Evolutionary conservation across 345 rosid species (phyloP), one percentile per base, ranked within the genome.

Genomic region (Rhizophora apiculata): DNA sequence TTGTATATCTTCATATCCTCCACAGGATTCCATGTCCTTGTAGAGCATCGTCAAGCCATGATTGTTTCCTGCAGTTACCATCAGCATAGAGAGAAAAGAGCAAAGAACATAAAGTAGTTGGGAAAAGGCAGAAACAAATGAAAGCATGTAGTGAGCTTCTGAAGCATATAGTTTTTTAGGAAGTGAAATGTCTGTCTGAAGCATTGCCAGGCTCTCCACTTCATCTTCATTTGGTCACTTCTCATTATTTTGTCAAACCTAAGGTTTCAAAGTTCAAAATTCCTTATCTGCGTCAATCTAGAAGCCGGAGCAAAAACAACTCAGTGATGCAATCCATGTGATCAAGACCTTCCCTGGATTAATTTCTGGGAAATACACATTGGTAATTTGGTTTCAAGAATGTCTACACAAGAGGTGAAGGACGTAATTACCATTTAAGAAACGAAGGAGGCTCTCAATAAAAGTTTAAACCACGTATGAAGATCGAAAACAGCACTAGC

Each of bases 1-100:
- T 64, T 81, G 82, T 65, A 85, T 85, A 67, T 88, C 90, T 72
- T 74, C 78, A 39, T 85, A 86, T 62, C 81, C 90, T 5, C 74
- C 68, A 55, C 86, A 86, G n/a, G 83, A 79, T 62, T 86, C 93
- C 87, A 85, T 71, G 70, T 86, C 88, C 80, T 84, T 79, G 82
- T 79, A 72, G 24, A 88, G 83, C 60, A 51, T 62, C 62, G 72
- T 65, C 19, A 88, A 82, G 48, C 82, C 85, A 29, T 75, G 27
- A 46, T 60, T 70, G 6, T 75, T 78, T 49, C 76, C 90, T 86
- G 85, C 55, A 63, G 34, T 48, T 2, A 8, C 22, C 48, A n/a
- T 56, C 51, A 30, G 15, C n/a, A 64, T 11, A 43, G 20, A 51
- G 13, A 11, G 24, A 24, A 10, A 18, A 26, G 67, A 26, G 49